These are phyloP conservation scores for Dryadomyces sulphureus DNA, from an alignment of 2,329 filamentous ascomycete species.

Conservation along the genomic window DNA sequence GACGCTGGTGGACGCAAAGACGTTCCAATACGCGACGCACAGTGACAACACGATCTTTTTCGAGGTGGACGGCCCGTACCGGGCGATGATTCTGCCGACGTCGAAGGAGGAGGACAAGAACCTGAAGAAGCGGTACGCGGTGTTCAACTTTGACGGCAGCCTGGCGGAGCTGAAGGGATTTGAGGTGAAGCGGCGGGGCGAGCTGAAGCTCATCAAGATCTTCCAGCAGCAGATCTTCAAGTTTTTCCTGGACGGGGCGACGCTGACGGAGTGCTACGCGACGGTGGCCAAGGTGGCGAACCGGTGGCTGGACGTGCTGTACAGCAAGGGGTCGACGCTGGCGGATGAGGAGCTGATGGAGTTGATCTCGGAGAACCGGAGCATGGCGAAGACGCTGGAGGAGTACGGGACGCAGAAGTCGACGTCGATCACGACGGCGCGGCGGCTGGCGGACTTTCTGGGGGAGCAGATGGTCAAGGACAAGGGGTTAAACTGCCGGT, in stretches of 20 bases:
- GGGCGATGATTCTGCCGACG: slow-evolving; percentile 90
- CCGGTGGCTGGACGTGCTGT: slow-evolving; percentile 87
- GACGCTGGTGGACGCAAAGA: slow-evolving; percentile 62
- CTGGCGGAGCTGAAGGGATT: slow-evolving; percentile 94
- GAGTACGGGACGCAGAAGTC: slow-evolving; percentile 95
- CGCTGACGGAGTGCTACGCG: slow-evolving; percentile 74
- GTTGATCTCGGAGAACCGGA: slow-evolving; percentile 98
- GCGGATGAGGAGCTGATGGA: slow-evolving; percentile 97
- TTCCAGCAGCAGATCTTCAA: slow-evolving; percentile 99
- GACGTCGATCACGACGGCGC: slow-evolving; percentile 97
- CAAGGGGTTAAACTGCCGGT: slow-evolving; percentile 98
- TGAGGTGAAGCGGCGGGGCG: slow-evolving; percentile 91
- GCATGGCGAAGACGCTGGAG: slow-evolving; percentile 91
- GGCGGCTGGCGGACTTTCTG: slow-evolving; percentile 84
- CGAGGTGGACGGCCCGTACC: slow-evolving; percentile 95
- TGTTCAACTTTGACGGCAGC: slow-evolving; percentile 96
- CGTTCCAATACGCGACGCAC: slow-evolving; percentile 86
- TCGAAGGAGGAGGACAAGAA: slow-evolving; percentile 99
- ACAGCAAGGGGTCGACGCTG: slow-evolving; percentile 75
- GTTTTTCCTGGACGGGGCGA: slow-evolving; percentile 88
- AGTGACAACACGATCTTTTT: slow-evolving; percentile 99
- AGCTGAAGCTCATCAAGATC: slow-evolving; percentile 98
- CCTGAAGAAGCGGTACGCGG: slow-evolving; percentile 96
- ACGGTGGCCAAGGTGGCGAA: slow-evolving; percentile 93
- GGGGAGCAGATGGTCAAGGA: slow-evolving; percentile 99